Evolutionary conservation across 176 grass and related monocot genomes (phyloP), one percentile per base, ranked within the genome.

Genomic region (Panicum miliaceum): DNA sequence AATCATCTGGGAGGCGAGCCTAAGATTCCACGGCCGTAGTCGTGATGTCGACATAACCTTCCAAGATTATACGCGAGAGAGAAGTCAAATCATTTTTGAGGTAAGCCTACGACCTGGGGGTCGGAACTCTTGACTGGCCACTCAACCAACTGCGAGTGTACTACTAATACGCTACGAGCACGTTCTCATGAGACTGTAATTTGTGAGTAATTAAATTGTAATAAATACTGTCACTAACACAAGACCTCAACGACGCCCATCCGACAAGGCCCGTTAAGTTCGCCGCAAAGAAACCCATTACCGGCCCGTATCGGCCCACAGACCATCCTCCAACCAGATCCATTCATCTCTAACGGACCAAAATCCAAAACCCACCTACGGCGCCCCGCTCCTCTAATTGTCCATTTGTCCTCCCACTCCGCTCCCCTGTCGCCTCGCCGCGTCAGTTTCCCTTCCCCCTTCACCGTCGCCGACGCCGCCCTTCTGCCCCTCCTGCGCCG

Each of bases 261-360:
- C 56, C 19, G 18, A 56, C 25, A 5, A 41, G 35, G 36, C 54
- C 54, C 74, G 37, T 60, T 42, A 18, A 4, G 0, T 26, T 22
- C 35, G 40, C 40, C 52, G 2, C 0, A 16, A 70, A 43, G 1
- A 40, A 12, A 22, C 12, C 22, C 22, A 35, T 35, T 27, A 3
- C 9, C 4, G 22, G 52, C 52, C 52, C 36, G 53, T 16, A 5
- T 5, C 11, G 34, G 64, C 35, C 79, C 64, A 70, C 12, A 35
- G 6, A 3, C 22, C 79, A 81, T 7, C 1, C 65, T n/a, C 26
- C 27, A 29, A 35, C 40, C n/a, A 27, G 57, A 40, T 25, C 22
- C 53, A 61, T 76, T 69, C 54, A 12, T 12, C 62, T 37, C 40
- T 70, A 48, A 25, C 78, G 45, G 29, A 80, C 32, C 35, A 69